Evolutionary conservation across 495 filamentous ascomycete species (phyloP).

Genomic region (Daldinia caldariorum): DNA sequence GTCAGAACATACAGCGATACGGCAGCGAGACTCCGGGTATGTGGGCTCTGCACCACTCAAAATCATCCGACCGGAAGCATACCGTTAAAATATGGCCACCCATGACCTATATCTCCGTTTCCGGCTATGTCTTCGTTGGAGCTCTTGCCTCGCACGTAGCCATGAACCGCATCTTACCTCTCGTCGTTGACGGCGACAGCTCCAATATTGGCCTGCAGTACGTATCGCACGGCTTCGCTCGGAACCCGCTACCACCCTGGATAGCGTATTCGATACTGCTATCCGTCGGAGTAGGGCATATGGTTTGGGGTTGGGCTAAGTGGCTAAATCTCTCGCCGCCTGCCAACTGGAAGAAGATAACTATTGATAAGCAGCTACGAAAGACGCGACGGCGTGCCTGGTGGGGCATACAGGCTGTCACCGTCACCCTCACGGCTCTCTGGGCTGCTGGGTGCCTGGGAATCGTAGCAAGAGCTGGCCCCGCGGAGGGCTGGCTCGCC

Average conservation of each 20-base stretch:
- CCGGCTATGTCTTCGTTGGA: constrained; percentile 73
- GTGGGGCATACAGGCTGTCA: constrained; percentile 73
- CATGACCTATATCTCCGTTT: constrained; percentile 68
- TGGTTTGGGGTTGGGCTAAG: constrained; percentile 82
- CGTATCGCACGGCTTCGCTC: constrained; percentile 85
- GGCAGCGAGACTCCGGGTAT: constrained; percentile 58
- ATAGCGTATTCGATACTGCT: constrained; percentile 74
- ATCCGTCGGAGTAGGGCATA: constrained; percentile 75
- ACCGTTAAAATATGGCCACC: constrained; percentile 68
- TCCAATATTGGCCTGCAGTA: constrained; percentile 82
- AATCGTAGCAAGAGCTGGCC: constrained; percentile 77
- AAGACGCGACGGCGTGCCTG: constrained; percentile 67
- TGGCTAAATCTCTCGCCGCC: constrained; percentile 69
- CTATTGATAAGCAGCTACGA: constrained; percentile 55
- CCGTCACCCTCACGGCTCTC: constrained; percentile 64
- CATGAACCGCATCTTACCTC: constrained; percentile 75
- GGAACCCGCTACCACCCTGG: constrained; percentile 70
- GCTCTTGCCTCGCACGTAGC: constrained; percentile 73
- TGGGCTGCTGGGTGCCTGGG: constrained; percentile 87
- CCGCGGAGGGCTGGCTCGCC: constrained; percentile 78
- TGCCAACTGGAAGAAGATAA: constrained; percentile 55
- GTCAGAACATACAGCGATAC: constrained; percentile 73
- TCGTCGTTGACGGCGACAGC: constrained; percentile 81
- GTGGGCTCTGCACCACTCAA: constrained; percentile 53
- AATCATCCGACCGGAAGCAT: constrained; percentile 41